Conservation (phyloP, 768 basidiomycete genomes). For the Tricholomella constricta region DNA sequence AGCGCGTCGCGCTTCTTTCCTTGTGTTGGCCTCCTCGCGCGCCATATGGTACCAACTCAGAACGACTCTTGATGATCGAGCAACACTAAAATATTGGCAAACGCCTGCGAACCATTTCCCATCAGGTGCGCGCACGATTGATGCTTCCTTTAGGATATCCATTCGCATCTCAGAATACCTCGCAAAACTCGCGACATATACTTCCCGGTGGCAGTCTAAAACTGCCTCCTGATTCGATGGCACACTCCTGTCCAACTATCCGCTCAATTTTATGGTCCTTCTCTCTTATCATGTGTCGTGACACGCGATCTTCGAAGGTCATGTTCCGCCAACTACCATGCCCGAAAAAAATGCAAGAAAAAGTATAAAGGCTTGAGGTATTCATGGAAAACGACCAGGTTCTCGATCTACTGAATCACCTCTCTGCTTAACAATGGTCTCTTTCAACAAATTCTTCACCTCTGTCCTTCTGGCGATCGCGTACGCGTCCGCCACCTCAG, state of each 20-base stretch:
- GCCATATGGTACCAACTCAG: background rate
- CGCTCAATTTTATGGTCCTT: background rate
- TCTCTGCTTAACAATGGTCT: conserved; percentile 18
- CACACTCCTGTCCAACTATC: background rate
- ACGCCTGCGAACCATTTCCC: background rate
- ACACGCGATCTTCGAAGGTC: background rate
- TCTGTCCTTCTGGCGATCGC: conserved; percentile 30
- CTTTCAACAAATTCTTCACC: conserved; percentile 31
- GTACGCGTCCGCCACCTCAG: conserved; percentile 27
- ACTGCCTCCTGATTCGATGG: background rate
- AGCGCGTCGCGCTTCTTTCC: background rate
- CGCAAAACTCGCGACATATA: background rate
- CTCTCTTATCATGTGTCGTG: background rate
- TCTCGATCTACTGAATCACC: background rate
- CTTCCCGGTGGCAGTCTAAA: background rate
- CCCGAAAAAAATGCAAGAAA: background rate
- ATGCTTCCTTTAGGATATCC: background rate
- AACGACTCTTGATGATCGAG: background rate
- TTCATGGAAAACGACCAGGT: background rate
- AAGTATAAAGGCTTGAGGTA: background rate
- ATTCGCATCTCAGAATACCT: background rate
- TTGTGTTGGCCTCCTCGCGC: background rate
- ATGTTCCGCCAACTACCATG: background rate
- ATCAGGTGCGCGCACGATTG: background rate
- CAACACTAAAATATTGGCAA: background rate